phyloP scores from a whole-genome alignment of 352 stramenopile genomes.

The Pythium periplocum region DNA sequence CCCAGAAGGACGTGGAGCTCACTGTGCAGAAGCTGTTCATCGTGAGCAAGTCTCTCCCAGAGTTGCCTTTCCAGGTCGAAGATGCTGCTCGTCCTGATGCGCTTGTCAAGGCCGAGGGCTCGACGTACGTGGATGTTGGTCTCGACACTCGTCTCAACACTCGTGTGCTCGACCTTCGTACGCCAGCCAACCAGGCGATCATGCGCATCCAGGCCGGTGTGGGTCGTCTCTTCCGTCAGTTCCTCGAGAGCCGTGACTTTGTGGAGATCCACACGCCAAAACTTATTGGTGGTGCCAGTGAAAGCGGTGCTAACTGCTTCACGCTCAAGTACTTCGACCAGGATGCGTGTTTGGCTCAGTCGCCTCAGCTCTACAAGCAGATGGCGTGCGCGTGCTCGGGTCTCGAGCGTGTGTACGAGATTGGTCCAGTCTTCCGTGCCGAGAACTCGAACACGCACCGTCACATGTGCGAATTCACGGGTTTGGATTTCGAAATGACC shows the following conservation, averaged over 20 bases:
- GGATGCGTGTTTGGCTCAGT: conserved; percentile 94
- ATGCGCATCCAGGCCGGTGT: conserved; percentile 97
- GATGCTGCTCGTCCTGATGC: conserved; percentile 90
- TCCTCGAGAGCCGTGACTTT: conserved; percentile 93
- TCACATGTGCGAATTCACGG: conserved; percentile 99
- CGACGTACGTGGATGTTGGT: conserved; percentile 82
- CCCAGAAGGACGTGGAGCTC: conserved; percentile 94
- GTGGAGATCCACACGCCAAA: conserved; percentile 99
- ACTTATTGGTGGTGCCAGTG: conserved; percentile 94
- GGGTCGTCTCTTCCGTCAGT: conserved; percentile 96
- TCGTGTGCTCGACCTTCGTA: conserved; percentile 95
- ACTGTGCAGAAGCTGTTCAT: conserved; percentile 93
- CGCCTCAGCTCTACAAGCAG: conserved; percentile 99
- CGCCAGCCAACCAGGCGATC: conserved; percentile 98
- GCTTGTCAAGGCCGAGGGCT: conserved; percentile 76
- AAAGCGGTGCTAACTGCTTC: conserved; percentile 98
- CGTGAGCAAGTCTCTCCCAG: conserved; percentile 90
- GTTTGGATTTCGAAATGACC: conserved; percentile 99
- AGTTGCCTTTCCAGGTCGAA: conserved; percentile 94
- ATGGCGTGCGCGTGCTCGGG: conserved; percentile 97
- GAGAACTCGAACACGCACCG: conserved; percentile 99
- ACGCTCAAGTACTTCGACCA: conserved; percentile 99
- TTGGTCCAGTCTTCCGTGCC: conserved; percentile 98
- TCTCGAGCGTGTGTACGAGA: conserved; percentile 98
- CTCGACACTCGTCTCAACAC: conserved; percentile 95